Conservation (phyloP, 495 filamentous ascomycete species). For the Filosporella fistucella region DNA sequence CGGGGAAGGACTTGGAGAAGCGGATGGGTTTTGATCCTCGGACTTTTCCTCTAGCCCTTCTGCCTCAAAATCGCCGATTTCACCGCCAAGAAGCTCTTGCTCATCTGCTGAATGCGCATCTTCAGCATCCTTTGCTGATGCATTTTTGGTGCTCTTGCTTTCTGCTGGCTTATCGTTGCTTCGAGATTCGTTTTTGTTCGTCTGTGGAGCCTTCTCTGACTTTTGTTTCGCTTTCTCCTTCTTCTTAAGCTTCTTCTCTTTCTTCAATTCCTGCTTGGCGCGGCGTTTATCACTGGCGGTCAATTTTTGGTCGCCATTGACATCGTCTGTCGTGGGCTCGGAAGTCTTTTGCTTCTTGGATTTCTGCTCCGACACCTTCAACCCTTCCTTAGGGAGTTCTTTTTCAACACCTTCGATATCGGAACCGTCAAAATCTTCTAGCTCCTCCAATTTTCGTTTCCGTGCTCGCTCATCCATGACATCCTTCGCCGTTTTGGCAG, state of each 20-base stretch:
- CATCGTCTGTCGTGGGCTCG: not conserved
- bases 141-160: conserved; percentile 23
- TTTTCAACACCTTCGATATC: conserved; percentile 38
- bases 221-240: conserved; percentile 25
- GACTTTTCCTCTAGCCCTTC: conserved; percentile 20
- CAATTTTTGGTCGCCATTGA: not conserved
- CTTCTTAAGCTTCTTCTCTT: conserved; percentile 23
- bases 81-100: conserved; percentile 33
- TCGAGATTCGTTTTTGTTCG: conserved; percentile 14
- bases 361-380: conserved; percentile 33
- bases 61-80: conserved; percentile 27
- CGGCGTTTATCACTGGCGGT: conserved; percentile 10
- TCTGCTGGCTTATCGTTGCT: conserved; percentile 26
- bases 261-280: conserved; percentile 23
- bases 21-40: conserved; percentile 28
- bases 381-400: conserved; percentile 50
- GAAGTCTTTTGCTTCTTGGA: conserved; percentile 24
- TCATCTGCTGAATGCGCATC: conserved; percentile 24
- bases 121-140: conserved; percentile 28
- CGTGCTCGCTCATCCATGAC: conserved; percentile 77
- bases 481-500: conserved; percentile 75
- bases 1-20: conserved; percentile 46
- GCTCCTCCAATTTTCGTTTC: conserved; percentile 60
- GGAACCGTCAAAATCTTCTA: conserved; percentile 28
- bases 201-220: conserved; percentile 33